phyloP scores from a whole-genome alignment of 192 early-diverging fungal genomes.

The Ambispora gerdemannii region DNA sequence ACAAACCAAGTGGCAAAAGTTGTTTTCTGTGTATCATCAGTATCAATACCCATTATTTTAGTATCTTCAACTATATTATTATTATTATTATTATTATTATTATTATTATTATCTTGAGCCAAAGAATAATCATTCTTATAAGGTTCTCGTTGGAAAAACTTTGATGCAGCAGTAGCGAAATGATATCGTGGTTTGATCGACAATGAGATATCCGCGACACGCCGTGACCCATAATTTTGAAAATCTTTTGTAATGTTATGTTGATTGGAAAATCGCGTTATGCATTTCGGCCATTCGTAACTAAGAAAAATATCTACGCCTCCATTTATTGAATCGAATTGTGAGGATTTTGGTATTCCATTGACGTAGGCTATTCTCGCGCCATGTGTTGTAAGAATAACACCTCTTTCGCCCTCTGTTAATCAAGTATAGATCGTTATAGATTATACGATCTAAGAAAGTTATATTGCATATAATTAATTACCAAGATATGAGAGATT shows the following conservation, averaged over 20 bases:
- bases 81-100: conserved; percentile 11
- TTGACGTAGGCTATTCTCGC: conserved; percentile 62
- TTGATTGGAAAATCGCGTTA: neutral
- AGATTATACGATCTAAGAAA: neutral
- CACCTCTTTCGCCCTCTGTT: conserved; percentile 33
- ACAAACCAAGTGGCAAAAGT: conserved; percentile 78
- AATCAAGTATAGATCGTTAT: neutral
- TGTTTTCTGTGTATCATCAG: conserved; percentile 31
- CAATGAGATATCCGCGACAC: conserved; percentile 47
- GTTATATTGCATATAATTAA: neutral
- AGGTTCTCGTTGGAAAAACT: conserved; percentile 85
- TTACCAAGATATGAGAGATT: conserved; percentile 72
- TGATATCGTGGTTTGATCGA: conserved; percentile 82
- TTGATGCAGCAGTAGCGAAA: conserved; percentile 64
- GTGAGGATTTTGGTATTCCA: conserved; percentile 39
- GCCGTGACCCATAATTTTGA: conserved; percentile 12
- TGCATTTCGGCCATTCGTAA: conserved; percentile 69
- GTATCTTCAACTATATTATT: too few relatives aligned
- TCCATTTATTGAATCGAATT: conserved; percentile 27
- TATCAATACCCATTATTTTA: neutral
- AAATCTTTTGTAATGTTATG: neutral
- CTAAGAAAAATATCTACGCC: conserved; percentile 80
- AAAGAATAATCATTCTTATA: conserved; percentile 61
- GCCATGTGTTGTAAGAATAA: conserved; percentile 56
- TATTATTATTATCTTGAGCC: conserved; percentile 28